Conservation (phyloP, 306 rosid genomes). For the Biancaea sappan region DNA sequence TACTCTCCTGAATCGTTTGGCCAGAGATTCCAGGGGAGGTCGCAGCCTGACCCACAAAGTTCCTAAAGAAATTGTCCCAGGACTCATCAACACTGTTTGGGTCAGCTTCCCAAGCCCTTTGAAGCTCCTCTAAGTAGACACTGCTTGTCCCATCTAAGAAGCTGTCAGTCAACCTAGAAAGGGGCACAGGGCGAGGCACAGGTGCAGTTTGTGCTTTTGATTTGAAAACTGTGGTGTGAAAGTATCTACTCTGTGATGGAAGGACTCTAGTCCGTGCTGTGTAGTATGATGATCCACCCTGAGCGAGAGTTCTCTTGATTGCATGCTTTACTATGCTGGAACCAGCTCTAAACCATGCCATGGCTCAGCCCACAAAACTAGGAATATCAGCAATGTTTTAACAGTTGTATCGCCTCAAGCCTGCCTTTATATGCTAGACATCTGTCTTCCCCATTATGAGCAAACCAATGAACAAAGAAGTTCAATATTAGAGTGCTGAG, state of each 20-base stretch:
- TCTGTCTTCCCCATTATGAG: conserved; percentile 4
- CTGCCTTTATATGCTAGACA: conserved; percentile 23
- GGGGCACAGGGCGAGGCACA: conserved; percentile 85
- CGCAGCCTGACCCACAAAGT: conserved; percentile 85
- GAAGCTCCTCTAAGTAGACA: conserved; percentile 94
- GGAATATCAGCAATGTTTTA: conserved; percentile 15
- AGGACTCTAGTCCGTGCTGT: conserved; percentile 57
- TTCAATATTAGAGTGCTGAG: background rate
- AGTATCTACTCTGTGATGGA: conserved; percentile 55
- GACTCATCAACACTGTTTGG: conserved; percentile 96
- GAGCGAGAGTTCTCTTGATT: conserved; percentile 57
- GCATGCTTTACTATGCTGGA: conserved; percentile 71
- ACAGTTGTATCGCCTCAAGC: conserved; percentile 16
- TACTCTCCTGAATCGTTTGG: conserved; percentile 97
- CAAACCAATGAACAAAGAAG: background rate
- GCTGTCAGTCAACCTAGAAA: conserved; percentile 86
- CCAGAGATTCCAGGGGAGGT: conserved; percentile 95
- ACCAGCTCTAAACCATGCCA: conserved; percentile 95
- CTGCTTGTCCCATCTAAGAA: conserved; percentile 95
- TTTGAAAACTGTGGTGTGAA: conserved; percentile 63
- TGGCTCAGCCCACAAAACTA: conserved; percentile 34
- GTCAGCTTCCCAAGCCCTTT: conserved; percentile 97
- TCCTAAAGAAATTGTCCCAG: conserved; percentile 94
- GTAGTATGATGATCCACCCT: conserved; percentile 53
- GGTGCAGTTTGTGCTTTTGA: conserved; percentile 75